Base-by-base conservation (phyloP, 495 filamentous ascomycete genomes). In the Lasiosphaeris hirsuta region DNA sequence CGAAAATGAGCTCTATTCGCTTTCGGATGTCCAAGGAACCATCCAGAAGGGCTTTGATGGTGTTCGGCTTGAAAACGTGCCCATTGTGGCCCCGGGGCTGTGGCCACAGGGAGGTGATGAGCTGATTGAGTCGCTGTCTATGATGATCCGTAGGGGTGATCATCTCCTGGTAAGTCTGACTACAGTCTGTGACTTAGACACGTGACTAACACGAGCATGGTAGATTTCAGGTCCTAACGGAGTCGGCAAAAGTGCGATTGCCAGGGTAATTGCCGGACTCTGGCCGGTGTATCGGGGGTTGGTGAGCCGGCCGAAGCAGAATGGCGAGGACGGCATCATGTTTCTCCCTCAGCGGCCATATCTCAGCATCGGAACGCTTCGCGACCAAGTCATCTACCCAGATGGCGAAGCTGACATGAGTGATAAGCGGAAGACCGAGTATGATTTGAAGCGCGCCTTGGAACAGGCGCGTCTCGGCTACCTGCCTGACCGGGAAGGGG, bases 361-460 rank as follows among this genome's bases (percentile, higher is more conserved):
- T 66, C 82, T 97, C 15, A 90, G 86, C 67, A 87, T 93, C 38
- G 95, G 95, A n/a, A 99, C 95, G 4, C 78, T 99, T 7, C 84
- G 93, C 7, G 95, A 99, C 60, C 95, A 99, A 70, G 92, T 99
- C 57, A 96, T 97, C 71, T 99, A 99, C 59, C 95, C 95, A 2
- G 92, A 97, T 62, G 92, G 88, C 10, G 93, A 92, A 69, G 79
- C 92, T 17, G 95, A 97, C 58, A 97, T 97, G 94, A 87, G 84
- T 10, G 89, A 90, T 36, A 85, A 84, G 42, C 85, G 86, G 5
- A 83, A 88, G 58, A 80, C 77, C 13, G 95, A 99, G 63, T 71
- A 81, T 14, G 84, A 90, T 44, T 77, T 99, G 11, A 82, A 85
- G 63, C 75, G 77, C 34, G 83, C 94, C 4, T 80, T 99, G 6